These are phyloP conservation scores for Phytophthora pini DNA, from an alignment of 352 stramenopile genomes.

Conservation along the genomic window DNA sequence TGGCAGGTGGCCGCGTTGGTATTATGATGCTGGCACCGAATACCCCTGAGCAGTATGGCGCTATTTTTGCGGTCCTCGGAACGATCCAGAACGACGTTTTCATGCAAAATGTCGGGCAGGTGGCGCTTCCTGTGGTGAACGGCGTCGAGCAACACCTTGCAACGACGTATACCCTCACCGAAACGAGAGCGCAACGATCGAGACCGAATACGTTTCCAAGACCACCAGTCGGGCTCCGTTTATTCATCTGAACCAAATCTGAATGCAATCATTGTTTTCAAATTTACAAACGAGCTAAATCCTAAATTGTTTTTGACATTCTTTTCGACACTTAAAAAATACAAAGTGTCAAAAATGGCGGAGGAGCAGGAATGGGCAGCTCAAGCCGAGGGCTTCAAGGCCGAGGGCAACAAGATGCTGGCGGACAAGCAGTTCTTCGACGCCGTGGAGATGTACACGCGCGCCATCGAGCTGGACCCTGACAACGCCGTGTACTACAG, in stretches of 20 bases:
- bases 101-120: background rate
- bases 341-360: background rate
- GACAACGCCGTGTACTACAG: constrained; percentile 88
- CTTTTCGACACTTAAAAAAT: background rate
- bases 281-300: background rate
- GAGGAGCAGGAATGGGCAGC: constrained; percentile 57
- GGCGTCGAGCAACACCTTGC: background rate
- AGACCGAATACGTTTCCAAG: background rate
- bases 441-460: constrained; percentile 86
- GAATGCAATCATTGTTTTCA: background rate
- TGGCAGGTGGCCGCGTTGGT: background rate
- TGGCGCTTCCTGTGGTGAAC: background rate
- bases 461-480: constrained; percentile 82
- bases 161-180: background rate
- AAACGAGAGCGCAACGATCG: background rate
- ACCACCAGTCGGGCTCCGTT: background rate
- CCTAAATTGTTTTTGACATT: background rate
- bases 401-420: constrained; percentile 78
- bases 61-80: background rate
- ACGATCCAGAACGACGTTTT: background rate
- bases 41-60: background rate
- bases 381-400: constrained; percentile 88
- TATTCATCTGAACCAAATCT: constrained; percentile 1
- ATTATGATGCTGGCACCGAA: background rate
- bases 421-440: constrained; percentile 62